Evolutionary conservation across 2,329 filamentous ascomycete species (phyloP), one percentile per base, ranked within the genome.

Genomic region (Byssoonygena ceratinophila): DNA sequence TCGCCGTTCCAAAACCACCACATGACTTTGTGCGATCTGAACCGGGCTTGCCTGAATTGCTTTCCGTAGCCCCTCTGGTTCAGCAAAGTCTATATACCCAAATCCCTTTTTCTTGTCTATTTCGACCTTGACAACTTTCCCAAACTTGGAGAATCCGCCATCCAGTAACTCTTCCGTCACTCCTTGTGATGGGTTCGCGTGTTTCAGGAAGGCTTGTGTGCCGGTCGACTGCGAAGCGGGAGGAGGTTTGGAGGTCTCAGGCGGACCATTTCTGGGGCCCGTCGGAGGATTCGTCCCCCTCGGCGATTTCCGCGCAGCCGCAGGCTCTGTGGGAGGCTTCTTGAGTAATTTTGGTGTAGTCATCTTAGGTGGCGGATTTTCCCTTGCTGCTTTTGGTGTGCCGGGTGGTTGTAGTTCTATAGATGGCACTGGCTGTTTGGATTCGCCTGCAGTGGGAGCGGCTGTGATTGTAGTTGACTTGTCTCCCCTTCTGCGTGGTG

Each of bases 61-160:
- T 62, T 86, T 88, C 60, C 80, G 79, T 23, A 97, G 74, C 8
- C 79, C 77, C 7, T 83, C 81, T 0, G 83, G 77, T 20, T 88
- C 82, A 8, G 79, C 78, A 70, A 96, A 97, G 57, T 95, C 87
- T 36, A 94, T 84, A 65, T 96, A 95, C 1, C 89, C 91, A 62
- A 95, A 94, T 0, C 89, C 89, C 67, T 96, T 96, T 62, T 90
- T 85, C 67, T 89, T 90, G 65, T 97, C 91, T 51, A 97, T 91
- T 61, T 96, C 91, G 16, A 95, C 87, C 58, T 81, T 84, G 0
- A 80, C 80, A 43, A 96, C 79, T 1, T 78, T 68, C 1, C 91
- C 91, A 60, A 88, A 94, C 0, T 72, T 68, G 41, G 82, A 77
- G 64, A 97, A 81, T 0, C 85, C 82, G 59, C 84, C 78, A 60